phyloP scores from a whole-genome alignment of 2,329 filamentous ascomycete genomes.

The Dactylellina haptotyla region DNA sequence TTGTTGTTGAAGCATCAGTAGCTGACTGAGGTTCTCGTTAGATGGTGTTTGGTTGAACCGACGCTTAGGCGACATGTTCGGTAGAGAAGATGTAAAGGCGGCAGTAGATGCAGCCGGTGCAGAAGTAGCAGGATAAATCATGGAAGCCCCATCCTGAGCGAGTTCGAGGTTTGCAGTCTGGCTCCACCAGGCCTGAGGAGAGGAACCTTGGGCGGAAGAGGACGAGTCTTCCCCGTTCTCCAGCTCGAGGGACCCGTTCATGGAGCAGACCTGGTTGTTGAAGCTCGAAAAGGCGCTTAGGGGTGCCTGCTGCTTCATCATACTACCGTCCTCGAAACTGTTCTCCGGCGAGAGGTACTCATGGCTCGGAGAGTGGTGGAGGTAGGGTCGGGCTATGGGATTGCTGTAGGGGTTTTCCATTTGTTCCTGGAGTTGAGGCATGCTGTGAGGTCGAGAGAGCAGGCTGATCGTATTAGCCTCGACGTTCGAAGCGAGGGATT shows the following conservation, averaged over 20 bases:
- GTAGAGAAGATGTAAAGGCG: slow-evolving; percentile 44
- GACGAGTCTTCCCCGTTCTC: slow-evolving; percentile 45
- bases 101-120: slow-evolving; percentile 25
- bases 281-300: slow-evolving; percentile 51
- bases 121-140: slow-evolving; percentile 50
- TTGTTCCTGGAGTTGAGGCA: slow-evolving; percentile 53
- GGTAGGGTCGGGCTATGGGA: slow-evolving; percentile 32
- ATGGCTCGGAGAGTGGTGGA: slow-evolving; percentile 41
- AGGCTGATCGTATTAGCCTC: slow-evolving; percentile 50
- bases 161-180: slow-evolving; percentile 34
- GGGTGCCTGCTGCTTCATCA: slow-evolving; percentile 48
- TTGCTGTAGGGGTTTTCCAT: slow-evolving; percentile 48
- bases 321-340: slow-evolving; percentile 36
- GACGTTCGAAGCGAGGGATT: slow-evolving; percentile 52
- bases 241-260: slow-evolving; percentile 38
- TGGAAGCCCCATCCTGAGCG: slow-evolving; percentile 30
- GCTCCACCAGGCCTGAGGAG: slow-evolving; percentile 50
- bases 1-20: slow-evolving; percentile 45
- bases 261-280: slow-evolving; percentile 39
- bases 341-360: slow-evolving; percentile 52
- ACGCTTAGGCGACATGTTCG: slow-evolving; percentile 53
- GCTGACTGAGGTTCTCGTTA: slow-evolving; percentile 46
- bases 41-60: slow-evolving; percentile 53
- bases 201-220: slow-evolving; percentile 50
- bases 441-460: slow-evolving; percentile 51